A percentile compares a stretch with the other conserved stretches of the same genome.
phyloP scores from a whole-genome alignment of 352 stramenopile genomes.

The Phytophthora palmivora region DNA sequence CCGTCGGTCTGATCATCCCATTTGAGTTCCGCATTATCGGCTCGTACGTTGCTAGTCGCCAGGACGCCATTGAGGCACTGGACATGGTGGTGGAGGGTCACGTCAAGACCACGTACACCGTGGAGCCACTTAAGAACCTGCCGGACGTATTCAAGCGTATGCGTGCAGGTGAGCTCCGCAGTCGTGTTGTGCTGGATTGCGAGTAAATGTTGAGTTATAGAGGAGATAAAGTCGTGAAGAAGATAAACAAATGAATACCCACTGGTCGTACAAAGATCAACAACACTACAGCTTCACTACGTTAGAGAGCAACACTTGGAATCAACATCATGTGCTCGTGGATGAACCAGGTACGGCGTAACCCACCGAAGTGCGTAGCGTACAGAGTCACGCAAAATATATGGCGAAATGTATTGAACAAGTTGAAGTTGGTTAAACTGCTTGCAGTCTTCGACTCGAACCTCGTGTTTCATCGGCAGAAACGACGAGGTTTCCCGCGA shows the following conservation, averaged over 20 bases:
- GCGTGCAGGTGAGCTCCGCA: slow-evolving; percentile 32
- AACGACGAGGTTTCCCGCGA: slow-evolving; percentile 14
- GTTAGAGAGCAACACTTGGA: neutral
- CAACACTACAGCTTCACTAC: too few species aligned
- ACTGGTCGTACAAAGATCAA: neutral
- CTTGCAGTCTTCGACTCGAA: neutral
- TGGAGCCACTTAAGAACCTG: slow-evolving; percentile 44
- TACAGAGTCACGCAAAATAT: slow-evolving; percentile 5
- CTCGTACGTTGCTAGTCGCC: slow-evolving; percentile 60
- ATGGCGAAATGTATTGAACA: slow-evolving; percentile 7
- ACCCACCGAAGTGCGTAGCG: too few species aligned
- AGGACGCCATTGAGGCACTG: slow-evolving; percentile 60
- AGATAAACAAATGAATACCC: slow-evolving; percentile 16
- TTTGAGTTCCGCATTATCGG: slow-evolving; percentile 49
- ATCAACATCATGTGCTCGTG: slow-evolving; percentile 13
- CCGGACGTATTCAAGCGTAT: slow-evolving; percentile 54
- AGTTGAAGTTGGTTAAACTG: slow-evolving; percentile 20
- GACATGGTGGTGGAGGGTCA: slow-evolving; percentile 47
- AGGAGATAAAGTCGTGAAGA: slow-evolving; percentile 15
- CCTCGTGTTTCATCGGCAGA: neutral
- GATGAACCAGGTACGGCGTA: too few species aligned
- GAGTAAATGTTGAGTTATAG: slow-evolving; percentile 33
- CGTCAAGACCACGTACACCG: slow-evolving; percentile 43
- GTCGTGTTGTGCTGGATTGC: slow-evolving; percentile 55
- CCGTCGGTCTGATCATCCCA: slow-evolving; percentile 5